phyloP scores from a whole-genome alignment of 208 protist genomes.

The Acanthamoeba culbertsoni region DNA sequence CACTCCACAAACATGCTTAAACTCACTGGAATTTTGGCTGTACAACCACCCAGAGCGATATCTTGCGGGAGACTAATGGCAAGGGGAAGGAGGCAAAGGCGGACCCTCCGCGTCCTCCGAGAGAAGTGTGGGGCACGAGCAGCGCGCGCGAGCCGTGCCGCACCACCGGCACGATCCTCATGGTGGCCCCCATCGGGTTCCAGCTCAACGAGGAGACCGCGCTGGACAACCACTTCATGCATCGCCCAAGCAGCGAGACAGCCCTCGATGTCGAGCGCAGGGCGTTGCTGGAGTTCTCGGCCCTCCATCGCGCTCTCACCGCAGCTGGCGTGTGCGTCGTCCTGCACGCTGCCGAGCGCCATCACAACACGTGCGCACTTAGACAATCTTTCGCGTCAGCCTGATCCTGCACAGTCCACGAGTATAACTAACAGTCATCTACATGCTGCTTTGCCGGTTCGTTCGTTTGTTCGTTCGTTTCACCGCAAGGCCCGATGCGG shows the following conservation, averaged over 20 bases:
- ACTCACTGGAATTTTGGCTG: background rate
- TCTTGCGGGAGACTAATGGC: background rate
- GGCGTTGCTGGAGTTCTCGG: slow-evolving; percentile 36
- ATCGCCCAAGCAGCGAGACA: background rate
- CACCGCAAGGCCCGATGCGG: slow-evolving; percentile 64
- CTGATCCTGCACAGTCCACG: background rate
- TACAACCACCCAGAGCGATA: too few relatives aligned
- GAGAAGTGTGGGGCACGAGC: slow-evolving; percentile 28
- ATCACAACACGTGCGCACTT: background rate
- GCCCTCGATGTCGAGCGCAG: slow-evolving; percentile 8
- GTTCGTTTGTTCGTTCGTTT: background rate
- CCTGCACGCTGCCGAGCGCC: slow-evolving; percentile 38
- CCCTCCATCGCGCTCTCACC: background rate
- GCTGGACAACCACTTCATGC: slow-evolving; percentile 81
- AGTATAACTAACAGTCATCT: too few relatives aligned
- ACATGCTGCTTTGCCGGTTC: too few relatives aligned
- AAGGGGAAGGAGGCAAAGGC: background rate
- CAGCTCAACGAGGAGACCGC: slow-evolving; percentile 73
- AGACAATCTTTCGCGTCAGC: background rate
- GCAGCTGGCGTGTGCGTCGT: slow-evolving; percentile 35
- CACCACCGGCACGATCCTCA: slow-evolving; percentile 73
- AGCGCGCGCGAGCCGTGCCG: background rate
- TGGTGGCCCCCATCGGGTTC: slow-evolving; percentile 79
- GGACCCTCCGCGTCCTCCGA: background rate
- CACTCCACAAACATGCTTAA: background rate